Conservation (phyloP, 208 protist species). For the Trichomonas vaginalis region DNA sequence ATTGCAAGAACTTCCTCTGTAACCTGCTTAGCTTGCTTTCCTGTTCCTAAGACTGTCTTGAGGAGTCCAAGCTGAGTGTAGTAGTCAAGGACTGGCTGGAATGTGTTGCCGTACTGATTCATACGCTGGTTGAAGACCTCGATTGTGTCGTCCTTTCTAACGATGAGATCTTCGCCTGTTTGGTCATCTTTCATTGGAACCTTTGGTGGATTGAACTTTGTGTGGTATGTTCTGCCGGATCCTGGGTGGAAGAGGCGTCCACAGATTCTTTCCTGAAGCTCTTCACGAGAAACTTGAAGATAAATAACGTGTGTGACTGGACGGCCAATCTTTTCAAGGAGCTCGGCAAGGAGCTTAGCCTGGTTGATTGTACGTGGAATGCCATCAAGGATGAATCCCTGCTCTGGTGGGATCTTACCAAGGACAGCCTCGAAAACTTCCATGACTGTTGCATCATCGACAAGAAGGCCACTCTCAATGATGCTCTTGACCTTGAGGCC, state of each 20-base stretch:
- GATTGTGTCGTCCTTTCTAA: conserved; percentile 37
- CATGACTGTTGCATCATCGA: conserved; percentile 24
- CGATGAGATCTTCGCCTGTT: conserved; percentile 37
- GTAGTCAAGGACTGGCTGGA: conserved; percentile 28
- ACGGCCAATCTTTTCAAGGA: conserved; percentile 23
- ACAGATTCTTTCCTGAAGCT: conserved; percentile 26
- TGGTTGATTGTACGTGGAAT: conserved; percentile 24
- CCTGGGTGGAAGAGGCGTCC: conserved; percentile 34
- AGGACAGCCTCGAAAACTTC: background rate
- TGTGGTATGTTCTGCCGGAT: conserved; percentile 36
- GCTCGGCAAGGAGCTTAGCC: conserved; percentile 9
- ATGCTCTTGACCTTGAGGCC: background rate
- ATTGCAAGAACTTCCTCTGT: background rate
- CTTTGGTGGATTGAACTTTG: conserved; percentile 32
- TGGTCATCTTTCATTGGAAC: conserved; percentile 33
- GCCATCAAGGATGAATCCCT: conserved; percentile 27
- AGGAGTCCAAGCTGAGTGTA: background rate
- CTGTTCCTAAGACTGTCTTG: background rate
- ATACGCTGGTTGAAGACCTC: conserved; percentile 32
- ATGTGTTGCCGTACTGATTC: conserved; percentile 25
- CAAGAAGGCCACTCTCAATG: background rate
- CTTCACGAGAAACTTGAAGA: conserved; percentile 16
- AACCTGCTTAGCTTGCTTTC: background rate
- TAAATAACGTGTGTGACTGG: conserved; percentile 27
- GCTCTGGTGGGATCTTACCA: background rate